Percentiles rank a stretch among this genome's conserved stretches.
Evolutionary conservation across 2,329 filamentous ascomycete genomes (phyloP).

Genomic region (Calonectria montana): DNA sequence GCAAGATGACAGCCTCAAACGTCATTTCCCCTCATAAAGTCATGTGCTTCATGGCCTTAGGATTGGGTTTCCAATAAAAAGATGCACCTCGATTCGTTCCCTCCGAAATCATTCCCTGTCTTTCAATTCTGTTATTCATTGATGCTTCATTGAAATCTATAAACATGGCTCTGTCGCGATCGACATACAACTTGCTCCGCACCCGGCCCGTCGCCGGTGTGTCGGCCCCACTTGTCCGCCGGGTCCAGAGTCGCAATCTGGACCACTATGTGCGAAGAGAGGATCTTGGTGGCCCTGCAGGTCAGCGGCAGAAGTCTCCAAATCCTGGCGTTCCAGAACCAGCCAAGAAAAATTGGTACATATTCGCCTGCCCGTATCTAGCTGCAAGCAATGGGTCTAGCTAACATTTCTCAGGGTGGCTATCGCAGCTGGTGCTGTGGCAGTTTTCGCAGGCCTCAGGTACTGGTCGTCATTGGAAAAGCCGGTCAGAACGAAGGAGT

Average conservation of each 20-base stretch:
- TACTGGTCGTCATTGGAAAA: slow-evolving; percentile 41
- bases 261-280: slow-evolving; percentile 21
- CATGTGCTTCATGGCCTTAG: slow-evolving; percentile 1
- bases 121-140: neutral
- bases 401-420: slow-evolving; percentile 36
- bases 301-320: slow-evolving; percentile 44
- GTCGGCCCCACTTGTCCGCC: slow-evolving; percentile 36
- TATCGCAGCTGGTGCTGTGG: slow-evolving; percentile 43
- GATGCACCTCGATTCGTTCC: neutral
- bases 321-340: slow-evolving; percentile 45
- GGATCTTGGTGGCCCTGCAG: slow-evolving; percentile 49
- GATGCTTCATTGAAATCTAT: neutral
- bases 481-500: slow-evolving; percentile 26
- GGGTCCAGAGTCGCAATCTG: slow-evolving; percentile 26
- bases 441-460: slow-evolving; percentile 39
- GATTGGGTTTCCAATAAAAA: neutral
- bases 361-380: neutral
- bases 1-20: slow-evolving; percentile 3
- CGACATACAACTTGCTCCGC: slow-evolving; percentile 22
- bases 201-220: slow-evolving; percentile 32
- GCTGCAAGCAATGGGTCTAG: neutral
- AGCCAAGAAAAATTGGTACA: slow-evolving; percentile 48
- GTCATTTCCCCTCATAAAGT: slow-evolving; percentile 22
- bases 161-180: slow-evolving; percentile 28
- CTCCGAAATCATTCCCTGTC: neutral